Conservation (phyloP, 495 filamentous ascomycete species). For the Penicillium canescens region DNA sequence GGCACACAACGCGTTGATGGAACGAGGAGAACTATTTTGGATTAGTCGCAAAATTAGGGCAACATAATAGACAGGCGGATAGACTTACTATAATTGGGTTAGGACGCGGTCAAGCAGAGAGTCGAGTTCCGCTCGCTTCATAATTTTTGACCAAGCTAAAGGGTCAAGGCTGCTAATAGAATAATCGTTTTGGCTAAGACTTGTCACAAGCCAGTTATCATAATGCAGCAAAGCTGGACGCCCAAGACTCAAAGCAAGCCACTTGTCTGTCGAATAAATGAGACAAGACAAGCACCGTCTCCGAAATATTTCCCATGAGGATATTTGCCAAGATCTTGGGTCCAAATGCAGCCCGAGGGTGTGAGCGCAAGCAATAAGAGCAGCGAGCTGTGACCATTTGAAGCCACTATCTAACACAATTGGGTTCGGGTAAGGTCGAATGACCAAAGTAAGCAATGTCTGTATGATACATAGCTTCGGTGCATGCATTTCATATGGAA, state of each 20-base stretch:
- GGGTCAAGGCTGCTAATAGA: not conserved
- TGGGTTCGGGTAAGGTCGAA: slow-evolving; percentile 7
- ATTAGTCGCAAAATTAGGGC: not conserved
- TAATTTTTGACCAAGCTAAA: not conserved
- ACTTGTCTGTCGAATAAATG: slow-evolving; percentile 5
- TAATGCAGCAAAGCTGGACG: slow-evolving; percentile 2
- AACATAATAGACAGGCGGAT: too few relatives aligned
- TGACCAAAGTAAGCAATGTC: slow-evolving; percentile 5
- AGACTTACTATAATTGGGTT: slow-evolving; percentile 1
- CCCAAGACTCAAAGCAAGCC: slow-evolving; percentile 6
- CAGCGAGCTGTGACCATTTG: not conserved
- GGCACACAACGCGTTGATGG: not conserved
- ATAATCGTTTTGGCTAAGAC: not conserved
- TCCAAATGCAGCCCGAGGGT: slow-evolving; percentile 1
- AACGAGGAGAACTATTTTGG: not conserved
- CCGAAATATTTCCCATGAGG: not conserved
- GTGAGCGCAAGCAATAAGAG: not conserved
- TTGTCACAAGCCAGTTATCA: slow-evolving; percentile 12
- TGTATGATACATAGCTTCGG: slow-evolving; percentile 3
- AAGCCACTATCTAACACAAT: slow-evolving; percentile 8
- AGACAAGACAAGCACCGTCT: not conserved
- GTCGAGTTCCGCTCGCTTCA: slow-evolving; percentile 2
- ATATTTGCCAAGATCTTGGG: slow-evolving; percentile 3
- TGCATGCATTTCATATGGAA: slow-evolving; percentile 7
- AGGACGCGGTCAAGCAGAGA: not conserved